Evolutionary conservation across 352 stramenopile genomes (phyloP), one percentile per base, ranked within the genome.

Genomic region (Lagenidium sp.): DNA sequence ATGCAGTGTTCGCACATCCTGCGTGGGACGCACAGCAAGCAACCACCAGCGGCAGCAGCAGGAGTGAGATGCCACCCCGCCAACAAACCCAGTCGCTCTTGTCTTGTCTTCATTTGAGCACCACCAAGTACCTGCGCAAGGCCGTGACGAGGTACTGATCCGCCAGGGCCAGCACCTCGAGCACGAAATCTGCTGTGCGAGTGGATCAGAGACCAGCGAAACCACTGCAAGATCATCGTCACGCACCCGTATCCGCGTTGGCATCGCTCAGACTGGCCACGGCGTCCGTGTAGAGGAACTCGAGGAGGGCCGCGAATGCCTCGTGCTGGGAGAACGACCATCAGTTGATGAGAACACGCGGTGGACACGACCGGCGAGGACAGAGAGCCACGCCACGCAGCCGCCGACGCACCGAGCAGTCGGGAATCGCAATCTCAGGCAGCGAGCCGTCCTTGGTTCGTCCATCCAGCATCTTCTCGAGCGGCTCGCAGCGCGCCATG

Each of bases 401-500:
- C n/a, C n/a, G n/a, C n/a, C 1, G 5, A 68, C 63, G 16, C 44
- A 90, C 78, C 36, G 74, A 87, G 43, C 72, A 80, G 19, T 91
- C 68, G 3, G 77, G 81, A 12, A 93, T 79, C 4, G 66, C 44
- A 15, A 94, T 94, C 49, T 87, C 53, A 2, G 66, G 20, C 36
- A 75, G 49, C 6, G 63, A 77, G 0, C 63, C 70, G 29, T 96
- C 85, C n/a, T 71, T 86, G 61, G 92, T 96, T 35, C 70, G 65
- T 0, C 83, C 83, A 29, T 89, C 81, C n/a, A 96, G 63, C 85
- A 96, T 95, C 50, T 85, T 85, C 34, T 87, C 85, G 11, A 96
- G 66, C 6, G 80, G 82, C 44, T 96, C 85, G 47, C 85, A 96
- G 2, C 85, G 68, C 48, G 81, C 80, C 61, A 88, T 85, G 45